phyloP scores from a whole-genome alignment of 2,329 filamentous ascomycete species.

The Monilinia polystroma region DNA sequence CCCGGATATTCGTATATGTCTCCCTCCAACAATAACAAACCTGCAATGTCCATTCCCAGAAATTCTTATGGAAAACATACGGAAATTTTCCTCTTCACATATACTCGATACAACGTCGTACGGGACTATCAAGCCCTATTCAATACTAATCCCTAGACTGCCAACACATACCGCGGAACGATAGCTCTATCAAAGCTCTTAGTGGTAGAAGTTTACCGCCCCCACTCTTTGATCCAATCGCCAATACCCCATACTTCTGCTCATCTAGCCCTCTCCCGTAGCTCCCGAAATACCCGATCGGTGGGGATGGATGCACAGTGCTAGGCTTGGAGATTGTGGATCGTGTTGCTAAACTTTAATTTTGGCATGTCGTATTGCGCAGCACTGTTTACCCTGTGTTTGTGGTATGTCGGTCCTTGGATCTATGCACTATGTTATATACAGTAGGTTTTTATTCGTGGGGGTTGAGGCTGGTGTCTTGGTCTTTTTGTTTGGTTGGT shows the following conservation, averaged over 20 bases:
- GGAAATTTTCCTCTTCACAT: not conserved
- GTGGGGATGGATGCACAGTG: not conserved
- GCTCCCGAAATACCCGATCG: not conserved
- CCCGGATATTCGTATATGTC: not conserved
- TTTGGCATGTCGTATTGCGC: not conserved
- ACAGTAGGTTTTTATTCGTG: not conserved
- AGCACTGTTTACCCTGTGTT: slow-evolving; percentile 1
- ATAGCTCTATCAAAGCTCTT: too few species aligned
- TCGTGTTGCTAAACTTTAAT: not conserved
- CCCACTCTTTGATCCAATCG: too few species aligned
- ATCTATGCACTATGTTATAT: not conserved
- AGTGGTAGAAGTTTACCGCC: too few species aligned
- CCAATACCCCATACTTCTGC: not conserved
- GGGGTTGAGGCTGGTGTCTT: too few species aligned
- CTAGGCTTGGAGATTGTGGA: too few species aligned
- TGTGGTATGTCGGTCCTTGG: not conserved
- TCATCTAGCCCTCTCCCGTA: not conserved
- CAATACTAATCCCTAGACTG: too few species aligned
- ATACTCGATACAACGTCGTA: too few species aligned
- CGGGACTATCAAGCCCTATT: not conserved
- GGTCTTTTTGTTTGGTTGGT: not conserved
- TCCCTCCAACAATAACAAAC: not conserved
- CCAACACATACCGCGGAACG: too few species aligned
- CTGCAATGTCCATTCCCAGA: not conserved
- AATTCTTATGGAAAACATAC: not conserved